Percentiles rank a stretch among this genome's conserved stretches.
These are phyloP conservation scores for Cyclocybe cylindracea DNA, from an alignment of 768 basidiomycete species.

Conservation along the genomic window DNA sequence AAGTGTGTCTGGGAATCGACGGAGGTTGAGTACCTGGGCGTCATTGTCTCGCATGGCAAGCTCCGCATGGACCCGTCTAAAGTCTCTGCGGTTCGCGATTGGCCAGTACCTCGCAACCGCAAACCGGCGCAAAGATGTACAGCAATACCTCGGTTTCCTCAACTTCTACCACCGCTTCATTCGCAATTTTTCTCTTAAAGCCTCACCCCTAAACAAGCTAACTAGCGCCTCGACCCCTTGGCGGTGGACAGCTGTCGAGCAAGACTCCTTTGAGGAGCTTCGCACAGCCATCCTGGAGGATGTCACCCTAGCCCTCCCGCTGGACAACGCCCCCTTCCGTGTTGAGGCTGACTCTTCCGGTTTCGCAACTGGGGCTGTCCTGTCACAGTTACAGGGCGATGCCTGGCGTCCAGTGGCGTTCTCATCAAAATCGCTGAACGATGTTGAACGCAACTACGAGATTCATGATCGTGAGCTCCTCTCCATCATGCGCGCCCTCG, in stretches of 20 bases:
- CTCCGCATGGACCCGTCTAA: slow-evolving; percentile 18
- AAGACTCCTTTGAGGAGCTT: neutral
- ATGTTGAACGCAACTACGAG: no score
- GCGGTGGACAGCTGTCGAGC: neutral
- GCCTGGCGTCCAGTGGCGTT: slow-evolving; percentile 37
- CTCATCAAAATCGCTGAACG: slow-evolving; percentile 23
- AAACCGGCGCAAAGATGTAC: slow-evolving; percentile 34
- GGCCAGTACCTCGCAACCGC: slow-evolving; percentile 31
- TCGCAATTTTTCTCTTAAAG: slow-evolving; percentile 22
- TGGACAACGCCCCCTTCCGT: slow-evolving; percentile 12
- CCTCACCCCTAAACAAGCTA: slow-evolving; percentile 23
- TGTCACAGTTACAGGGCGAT: slow-evolving; percentile 23
- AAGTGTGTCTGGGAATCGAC: slow-evolving; percentile 40
- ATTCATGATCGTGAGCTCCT: slow-evolving; percentile 45
- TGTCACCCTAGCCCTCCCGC: slow-evolving; percentile 24
- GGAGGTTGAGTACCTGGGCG: slow-evolving; percentile 33
- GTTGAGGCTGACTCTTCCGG: slow-evolving; percentile 33
- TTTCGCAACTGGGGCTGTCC: slow-evolving; percentile 41
- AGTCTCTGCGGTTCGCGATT: slow-evolving; percentile 19
- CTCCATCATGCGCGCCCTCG: slow-evolving; percentile 38
- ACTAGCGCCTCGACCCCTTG: neutral
- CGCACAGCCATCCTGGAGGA: neutral
- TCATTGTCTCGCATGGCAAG: slow-evolving; percentile 19
- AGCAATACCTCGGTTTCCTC: no score
- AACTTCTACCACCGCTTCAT: slow-evolving; percentile 38